A percentile compares a stretch with the other conserved stretches of the same genome.
Evolutionary conservation across 768 basidiomycete genomes (phyloP).

Genomic region (Tubosaeta brunneosetosa): DNA sequence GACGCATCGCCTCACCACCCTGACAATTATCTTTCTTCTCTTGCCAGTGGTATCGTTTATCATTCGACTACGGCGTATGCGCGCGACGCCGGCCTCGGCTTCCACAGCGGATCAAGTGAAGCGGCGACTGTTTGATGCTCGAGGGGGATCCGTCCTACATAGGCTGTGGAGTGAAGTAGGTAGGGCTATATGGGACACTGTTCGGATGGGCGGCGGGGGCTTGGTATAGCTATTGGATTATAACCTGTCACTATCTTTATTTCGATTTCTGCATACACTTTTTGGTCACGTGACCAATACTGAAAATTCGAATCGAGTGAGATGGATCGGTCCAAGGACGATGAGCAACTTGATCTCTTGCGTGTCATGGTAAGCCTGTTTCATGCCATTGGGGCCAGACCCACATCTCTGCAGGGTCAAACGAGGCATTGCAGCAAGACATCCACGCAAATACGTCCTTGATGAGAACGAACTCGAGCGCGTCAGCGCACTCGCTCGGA

Average conservation of each 20-base stretch:
- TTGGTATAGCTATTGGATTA: slow-evolving; percentile 42
- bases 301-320: slow-evolving; percentile 7
- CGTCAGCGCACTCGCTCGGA: slow-evolving; percentile 80
- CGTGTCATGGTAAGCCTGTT: slow-evolving; percentile 47
- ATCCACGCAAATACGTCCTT: slow-evolving; percentile 85
- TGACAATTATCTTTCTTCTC: slow-evolving; percentile 39
- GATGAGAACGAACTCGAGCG: slow-evolving; percentile 88
- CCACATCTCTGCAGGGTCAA: slow-evolving; percentile 52
- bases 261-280: background rate
- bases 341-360: slow-evolving; percentile 67
- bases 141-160: slow-evolving; percentile 33
- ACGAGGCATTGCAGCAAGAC: slow-evolving; percentile 65
- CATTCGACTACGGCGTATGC: slow-evolving; percentile 47
- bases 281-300: slow-evolving; percentile 14
- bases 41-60: slow-evolving; percentile 43
- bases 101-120: slow-evolving; percentile 56
- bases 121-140: slow-evolving; percentile 45
- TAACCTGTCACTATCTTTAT: slow-evolving; percentile 14
- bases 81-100: slow-evolving; percentile 15
- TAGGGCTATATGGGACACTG: slow-evolving; percentile 57
- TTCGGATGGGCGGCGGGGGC: slow-evolving; percentile 74
- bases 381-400: background rate
- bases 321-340: background rate
- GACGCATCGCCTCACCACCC: slow-evolving; percentile 43
- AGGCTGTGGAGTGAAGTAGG: slow-evolving; percentile 49